Conservation (phyloP, 2,329 filamentous ascomycete genomes). For the Clarireedia paspali region DNA sequence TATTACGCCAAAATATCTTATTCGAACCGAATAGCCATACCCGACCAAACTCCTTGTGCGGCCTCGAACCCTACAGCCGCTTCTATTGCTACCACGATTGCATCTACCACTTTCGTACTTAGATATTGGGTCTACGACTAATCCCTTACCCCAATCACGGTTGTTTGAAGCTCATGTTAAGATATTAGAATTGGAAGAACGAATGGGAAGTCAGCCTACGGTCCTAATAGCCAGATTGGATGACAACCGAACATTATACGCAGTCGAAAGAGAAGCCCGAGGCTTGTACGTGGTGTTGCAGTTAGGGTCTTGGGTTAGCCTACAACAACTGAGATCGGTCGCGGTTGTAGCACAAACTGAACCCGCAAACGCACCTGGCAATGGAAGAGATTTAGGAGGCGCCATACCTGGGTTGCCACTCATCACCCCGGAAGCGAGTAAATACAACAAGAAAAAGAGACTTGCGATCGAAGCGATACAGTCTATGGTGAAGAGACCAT, state of each 20-base stretch:
- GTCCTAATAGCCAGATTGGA: constrained; percentile 57
- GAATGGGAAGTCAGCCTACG: constrained; percentile 45
- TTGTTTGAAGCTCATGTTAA: constrained; percentile 55
- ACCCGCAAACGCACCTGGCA: constrained; percentile 24
- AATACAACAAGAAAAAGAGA: constrained; percentile 41
- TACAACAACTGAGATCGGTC: constrained; percentile 43
- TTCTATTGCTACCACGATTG: constrained; percentile 56
- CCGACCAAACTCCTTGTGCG: constrained; percentile 45
- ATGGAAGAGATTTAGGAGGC: background rate
- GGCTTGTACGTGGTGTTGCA: constrained; percentile 61
- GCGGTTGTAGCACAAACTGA: constrained; percentile 40
- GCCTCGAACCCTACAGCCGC: constrained; percentile 48
- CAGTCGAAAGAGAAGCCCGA: constrained; percentile 55
- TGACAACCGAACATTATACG: constrained; percentile 46
- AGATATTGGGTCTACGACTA: constrained; percentile 45
- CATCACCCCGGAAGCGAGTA: constrained; percentile 18
- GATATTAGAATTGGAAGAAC: constrained; percentile 55
- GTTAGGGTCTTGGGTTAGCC: constrained; percentile 58
- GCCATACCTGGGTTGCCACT: background rate
- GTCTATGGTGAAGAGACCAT: constrained; percentile 46
- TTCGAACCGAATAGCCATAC: constrained; percentile 40
- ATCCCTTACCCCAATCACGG: constrained; percentile 44
- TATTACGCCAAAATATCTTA: constrained; percentile 8
- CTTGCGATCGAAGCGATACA: constrained; percentile 57
- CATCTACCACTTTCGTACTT: constrained; percentile 53